Percentiles rank a stretch among this genome's conserved stretches.
phyloP scores from a whole-genome alignment of 2,329 filamentous ascomycete genomes.

The Aspergillus niger region DNA sequence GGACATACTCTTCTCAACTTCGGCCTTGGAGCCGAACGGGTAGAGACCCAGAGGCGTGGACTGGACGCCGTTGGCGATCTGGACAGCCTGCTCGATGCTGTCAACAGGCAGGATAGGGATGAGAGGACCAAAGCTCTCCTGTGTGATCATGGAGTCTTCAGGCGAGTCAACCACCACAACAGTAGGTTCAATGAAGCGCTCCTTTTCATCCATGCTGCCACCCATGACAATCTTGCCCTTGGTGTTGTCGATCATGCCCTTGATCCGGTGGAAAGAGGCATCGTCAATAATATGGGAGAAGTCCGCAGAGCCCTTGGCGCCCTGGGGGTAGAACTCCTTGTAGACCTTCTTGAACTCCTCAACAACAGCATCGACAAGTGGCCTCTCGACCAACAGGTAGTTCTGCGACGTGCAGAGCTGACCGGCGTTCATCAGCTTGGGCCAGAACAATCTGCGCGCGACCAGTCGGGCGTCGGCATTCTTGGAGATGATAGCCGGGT shows the following conservation, averaged over 20 bases:
- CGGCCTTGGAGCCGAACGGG: constrained; percentile 78
- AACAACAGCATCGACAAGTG: constrained; percentile 71
- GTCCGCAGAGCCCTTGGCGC: constrained; percentile 75
- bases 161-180: constrained; percentile 78
- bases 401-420: constrained; percentile 94
- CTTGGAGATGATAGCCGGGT: constrained; percentile 89
- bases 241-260: constrained; percentile 84
- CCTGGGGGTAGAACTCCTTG: constrained; percentile 80
- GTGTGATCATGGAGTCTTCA: constrained; percentile 74
- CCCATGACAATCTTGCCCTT: constrained; percentile 85
- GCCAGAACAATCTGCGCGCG: constrained; percentile 83
- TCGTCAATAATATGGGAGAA: constrained; percentile 79
- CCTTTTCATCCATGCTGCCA: constrained; percentile 75
- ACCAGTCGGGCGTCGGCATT: constrained; percentile 78
- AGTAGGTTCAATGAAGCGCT: constrained; percentile 87
- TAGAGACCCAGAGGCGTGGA: constrained; percentile 82
- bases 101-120: constrained; percentile 79
- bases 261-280: constrained; percentile 76
- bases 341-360: constrained; percentile 70
- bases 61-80: constrained; percentile 76
- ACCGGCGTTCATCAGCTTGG: constrained; percentile 81
- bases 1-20: constrained; percentile 69
- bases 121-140: constrained; percentile 93
- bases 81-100: constrained; percentile 81
- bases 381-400: constrained; percentile 81